phyloP scores from a whole-genome alignment of 129 eudicot genomes.

The Pittosporum tobira region DNA sequence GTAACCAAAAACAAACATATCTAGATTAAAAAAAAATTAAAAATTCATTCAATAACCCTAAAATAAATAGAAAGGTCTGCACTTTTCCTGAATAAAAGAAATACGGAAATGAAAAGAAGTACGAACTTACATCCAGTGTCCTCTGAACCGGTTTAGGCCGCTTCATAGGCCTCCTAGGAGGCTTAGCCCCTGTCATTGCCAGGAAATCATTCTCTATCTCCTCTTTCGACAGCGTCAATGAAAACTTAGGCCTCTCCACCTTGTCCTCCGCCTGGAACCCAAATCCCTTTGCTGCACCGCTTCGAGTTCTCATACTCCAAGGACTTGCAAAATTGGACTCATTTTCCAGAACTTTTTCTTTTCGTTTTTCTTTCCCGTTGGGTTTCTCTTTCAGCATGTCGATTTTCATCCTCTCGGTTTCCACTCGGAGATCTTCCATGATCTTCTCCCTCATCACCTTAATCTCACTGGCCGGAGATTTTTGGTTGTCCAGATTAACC shows the following conservation, averaged over 20 bases:
- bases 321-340: background rate
- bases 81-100: too few relatives aligned
- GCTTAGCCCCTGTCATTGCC: conserved; percentile 13
- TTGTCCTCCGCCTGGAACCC: background rate
- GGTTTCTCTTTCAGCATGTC: background rate
- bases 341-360: background rate
- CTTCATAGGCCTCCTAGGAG: conserved; percentile 16
- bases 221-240: conserved; percentile 7
- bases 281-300: conserved; percentile 4
- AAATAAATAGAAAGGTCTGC: too few relatives aligned
- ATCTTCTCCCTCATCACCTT: conserved; percentile 6
- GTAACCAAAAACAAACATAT: too few relatives aligned
- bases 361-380: background rate
- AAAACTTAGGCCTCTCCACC: conserved; percentile 14
- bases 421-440: conserved; percentile 17
- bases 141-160: conserved; percentile 16
- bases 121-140: conserved; percentile 12
- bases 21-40: too few relatives aligned
- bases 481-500: too few relatives aligned
- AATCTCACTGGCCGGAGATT: background rate
- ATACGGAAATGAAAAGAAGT: background rate
- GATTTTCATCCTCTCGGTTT: conserved; percentile 6
- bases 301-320: conserved; percentile 11
- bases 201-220: conserved; percentile 22
- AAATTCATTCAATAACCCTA: too few relatives aligned